Conservation (phyloP, 163 green algal species). For the Prototheca wickerhamii region DNA sequence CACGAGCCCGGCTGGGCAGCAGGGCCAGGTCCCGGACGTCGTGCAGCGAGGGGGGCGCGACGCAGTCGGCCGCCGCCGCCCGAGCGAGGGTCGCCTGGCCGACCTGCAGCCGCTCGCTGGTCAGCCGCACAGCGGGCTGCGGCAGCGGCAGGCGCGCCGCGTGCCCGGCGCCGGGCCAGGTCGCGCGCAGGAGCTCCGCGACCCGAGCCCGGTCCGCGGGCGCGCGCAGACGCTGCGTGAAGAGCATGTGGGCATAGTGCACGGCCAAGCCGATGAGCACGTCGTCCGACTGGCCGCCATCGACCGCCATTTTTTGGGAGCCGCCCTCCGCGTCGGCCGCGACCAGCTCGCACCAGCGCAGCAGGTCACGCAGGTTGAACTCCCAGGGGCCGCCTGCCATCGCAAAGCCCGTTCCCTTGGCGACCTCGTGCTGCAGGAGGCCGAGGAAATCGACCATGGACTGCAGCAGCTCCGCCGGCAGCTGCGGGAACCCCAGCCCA, state of each 20-base stretch:
- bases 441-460: conserved; percentile 69
- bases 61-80: conserved; percentile 2
- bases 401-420: conserved; percentile 42
- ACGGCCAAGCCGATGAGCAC: conserved; percentile 28
- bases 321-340: conserved; percentile 4
- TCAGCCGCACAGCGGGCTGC: conserved; percentile 19
- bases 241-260: conserved; percentile 69
- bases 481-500: conserved; percentile 35
- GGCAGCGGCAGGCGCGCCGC: neutral
- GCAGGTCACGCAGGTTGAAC: conserved; percentile 96
- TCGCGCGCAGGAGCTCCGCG: conserved; percentile 30
- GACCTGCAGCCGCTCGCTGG: conserved; percentile 14
- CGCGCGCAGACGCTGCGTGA: conserved; percentile 74
- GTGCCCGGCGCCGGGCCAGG: conserved; percentile 38
- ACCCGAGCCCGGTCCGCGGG: conserved; percentile 47
- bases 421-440: neutral
- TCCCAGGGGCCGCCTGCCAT: conserved; percentile 84
- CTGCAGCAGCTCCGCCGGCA: conserved; percentile 36
- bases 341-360: conserved; percentile 90
- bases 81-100: conserved; percentile 25
- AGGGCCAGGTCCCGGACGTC: too few species aligned
- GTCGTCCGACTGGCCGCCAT: conserved; percentile 17
- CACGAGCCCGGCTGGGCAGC: conserved; percentile 41
- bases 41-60: conserved; percentile 3
- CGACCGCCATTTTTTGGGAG: too few species aligned